Conservation (phyloP, 2,329 filamentous ascomycete species). For the Colletotrichum somersetense region DNA sequence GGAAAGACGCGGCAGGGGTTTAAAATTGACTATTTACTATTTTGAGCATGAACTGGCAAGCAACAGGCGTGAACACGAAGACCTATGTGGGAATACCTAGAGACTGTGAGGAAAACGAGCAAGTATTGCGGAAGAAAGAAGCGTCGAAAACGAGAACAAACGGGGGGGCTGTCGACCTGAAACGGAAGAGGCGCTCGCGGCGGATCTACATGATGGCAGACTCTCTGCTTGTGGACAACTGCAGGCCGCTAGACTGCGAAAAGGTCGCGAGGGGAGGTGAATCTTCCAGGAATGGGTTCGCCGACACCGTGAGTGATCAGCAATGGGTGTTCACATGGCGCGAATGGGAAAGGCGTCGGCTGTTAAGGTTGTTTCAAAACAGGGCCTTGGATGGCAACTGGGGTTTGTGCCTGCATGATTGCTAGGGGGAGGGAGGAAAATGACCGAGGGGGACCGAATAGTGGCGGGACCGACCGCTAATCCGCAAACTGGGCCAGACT, state of each 20-base stretch:
- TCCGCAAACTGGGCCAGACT: slow-evolving; percentile 13
- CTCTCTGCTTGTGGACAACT: slow-evolving; percentile 5
- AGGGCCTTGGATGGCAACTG: slow-evolving; percentile 32
- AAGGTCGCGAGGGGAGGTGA: slow-evolving; percentile 15
- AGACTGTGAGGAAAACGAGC: slow-evolving; percentile 1
- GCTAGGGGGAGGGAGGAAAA: slow-evolving; percentile 27
- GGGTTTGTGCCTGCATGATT: slow-evolving; percentile 26
- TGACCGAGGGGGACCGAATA: slow-evolving; percentile 29
- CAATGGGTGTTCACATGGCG: slow-evolving; percentile 10
- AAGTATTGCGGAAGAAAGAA: slow-evolving; percentile 13
- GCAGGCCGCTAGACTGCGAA: slow-evolving; percentile 26
- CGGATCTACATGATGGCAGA: slow-evolving; percentile 19
- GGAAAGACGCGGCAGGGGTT: slow-evolving; percentile 33
- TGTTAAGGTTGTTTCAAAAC: slow-evolving; percentile 41
- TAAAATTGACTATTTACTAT: slow-evolving; percentile 37
- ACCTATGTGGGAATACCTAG: slow-evolving; percentile 5
- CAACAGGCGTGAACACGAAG: slow-evolving; percentile 21
- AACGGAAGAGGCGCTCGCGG: slow-evolving; percentile 36
- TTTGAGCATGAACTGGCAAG: slow-evolving; percentile 21
- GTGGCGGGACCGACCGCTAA: slow-evolving; percentile 33
- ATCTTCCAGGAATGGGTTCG: slow-evolving; percentile 27
- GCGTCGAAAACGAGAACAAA: background rate
- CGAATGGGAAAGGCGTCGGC: slow-evolving; percentile 20
- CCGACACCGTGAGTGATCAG: slow-evolving; percentile 2
- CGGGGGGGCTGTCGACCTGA: slow-evolving; percentile 20